A percentile compares a stretch with the other conserved stretches of the same genome.
Evolutionary conservation across 306 rosid species (phyloP).

Genomic region (Quercus agrifolia): DNA sequence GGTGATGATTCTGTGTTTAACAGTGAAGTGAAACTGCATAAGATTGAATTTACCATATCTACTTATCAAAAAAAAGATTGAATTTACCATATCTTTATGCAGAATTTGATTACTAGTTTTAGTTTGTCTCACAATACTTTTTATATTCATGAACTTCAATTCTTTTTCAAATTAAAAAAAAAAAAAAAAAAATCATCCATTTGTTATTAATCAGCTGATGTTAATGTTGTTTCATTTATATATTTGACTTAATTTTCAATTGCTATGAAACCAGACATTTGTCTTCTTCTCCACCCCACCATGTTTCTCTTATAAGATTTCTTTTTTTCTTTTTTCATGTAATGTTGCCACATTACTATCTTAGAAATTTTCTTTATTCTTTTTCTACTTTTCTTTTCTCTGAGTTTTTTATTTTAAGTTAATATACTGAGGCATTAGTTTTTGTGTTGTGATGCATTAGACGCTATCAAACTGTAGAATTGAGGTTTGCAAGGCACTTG

Average conservation of each 20-base stretch:
- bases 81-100: neutral
- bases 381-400: neutral
- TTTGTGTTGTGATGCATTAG: slow-evolving; percentile 17
- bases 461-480: slow-evolving; percentile 35
- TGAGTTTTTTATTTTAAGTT: neutral
- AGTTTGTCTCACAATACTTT: neutral
- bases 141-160: neutral
- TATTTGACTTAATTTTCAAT: neutral
- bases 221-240: neutral
- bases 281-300: too few species aligned
- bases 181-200: neutral
- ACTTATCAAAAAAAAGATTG: neutral
- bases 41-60: slow-evolving; percentile 1
- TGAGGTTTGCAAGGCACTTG: slow-evolving; percentile 46
- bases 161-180: neutral
- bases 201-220: neutral
- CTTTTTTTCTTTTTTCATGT: neutral
- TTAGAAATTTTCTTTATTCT: too few species aligned
- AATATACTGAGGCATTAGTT: neutral
- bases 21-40: neutral
- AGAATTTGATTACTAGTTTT: neutral
- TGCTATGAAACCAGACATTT: neutral
- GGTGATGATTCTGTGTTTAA: slow-evolving; percentile 24
- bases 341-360: neutral
- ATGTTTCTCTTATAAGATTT: too few species aligned